These are phyloP conservation scores for Alloascoidea hylecoeti DNA, from an alignment of 805 yeast genomes.

Conservation along the genomic window DNA sequence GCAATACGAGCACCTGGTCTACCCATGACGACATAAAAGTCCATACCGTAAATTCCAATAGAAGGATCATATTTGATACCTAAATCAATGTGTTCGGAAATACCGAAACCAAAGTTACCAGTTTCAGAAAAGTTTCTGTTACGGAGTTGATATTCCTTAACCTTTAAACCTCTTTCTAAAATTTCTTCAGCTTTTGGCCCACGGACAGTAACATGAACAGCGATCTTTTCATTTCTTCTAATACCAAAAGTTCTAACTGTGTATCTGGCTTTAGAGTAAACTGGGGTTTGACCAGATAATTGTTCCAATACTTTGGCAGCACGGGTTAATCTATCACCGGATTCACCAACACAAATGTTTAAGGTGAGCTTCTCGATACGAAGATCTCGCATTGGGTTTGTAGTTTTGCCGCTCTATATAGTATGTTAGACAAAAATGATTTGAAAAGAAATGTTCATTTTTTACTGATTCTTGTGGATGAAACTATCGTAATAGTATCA, in stretches of 20 bases:
- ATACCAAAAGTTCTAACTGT: constrained; percentile 99
- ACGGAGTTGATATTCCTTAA: constrained; percentile 96
- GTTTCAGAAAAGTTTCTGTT: constrained; percentile 93
- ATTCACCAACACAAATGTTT: constrained; percentile 99
- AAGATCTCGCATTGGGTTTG: constrained; percentile 95
- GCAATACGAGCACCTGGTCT: constrained; percentile 99
- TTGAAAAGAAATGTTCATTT: too few species aligned
- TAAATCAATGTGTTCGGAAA: constrained; percentile 97
- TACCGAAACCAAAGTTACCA: constrained; percentile 99
- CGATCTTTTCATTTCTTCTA: constrained; percentile 99
- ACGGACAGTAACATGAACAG: constrained; percentile 98
- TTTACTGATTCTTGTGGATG: too few species aligned
- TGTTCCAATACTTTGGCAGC: constrained; percentile 99
- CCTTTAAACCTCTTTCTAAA: constrained; percentile 99
- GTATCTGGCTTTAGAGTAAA: constrained; percentile 99
- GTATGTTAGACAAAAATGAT: too few species aligned
- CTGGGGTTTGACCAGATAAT: constrained; percentile 99
- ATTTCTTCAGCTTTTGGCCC: constrained; percentile 99
- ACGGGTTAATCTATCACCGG: constrained; percentile 99
- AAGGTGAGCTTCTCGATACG: constrained; percentile 98
- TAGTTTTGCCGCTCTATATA: constrained; percentile 20
- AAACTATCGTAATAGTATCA: too few species aligned
- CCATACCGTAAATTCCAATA: constrained; percentile 99
- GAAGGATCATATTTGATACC: constrained; percentile 99
- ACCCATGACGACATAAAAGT: constrained; percentile 98